These are phyloP conservation scores for Tuber calosporum DNA, from an alignment of 495 filamentous ascomycete species.

Conservation along the genomic window DNA sequence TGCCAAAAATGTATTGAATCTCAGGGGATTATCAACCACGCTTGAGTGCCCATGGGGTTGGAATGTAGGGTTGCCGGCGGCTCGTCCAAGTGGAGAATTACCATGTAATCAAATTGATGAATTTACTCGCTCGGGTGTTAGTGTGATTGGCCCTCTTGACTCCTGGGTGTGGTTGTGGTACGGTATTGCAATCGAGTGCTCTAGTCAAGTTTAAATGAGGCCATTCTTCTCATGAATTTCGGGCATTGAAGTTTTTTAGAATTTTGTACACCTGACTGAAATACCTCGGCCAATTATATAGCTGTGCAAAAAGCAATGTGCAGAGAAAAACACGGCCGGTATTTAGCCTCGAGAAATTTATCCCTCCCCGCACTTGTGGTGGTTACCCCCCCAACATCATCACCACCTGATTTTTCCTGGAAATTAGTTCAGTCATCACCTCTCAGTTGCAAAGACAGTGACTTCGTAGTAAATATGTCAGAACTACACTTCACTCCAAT, in stretches of 20 bases:
- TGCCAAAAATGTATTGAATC: background rate
- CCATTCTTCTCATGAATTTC: no score
- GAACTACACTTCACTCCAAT: slow-evolving; percentile 24
- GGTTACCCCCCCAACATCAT: background rate
- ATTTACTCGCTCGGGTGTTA: background rate
- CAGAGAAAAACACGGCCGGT: background rate
- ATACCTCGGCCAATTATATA: background rate
- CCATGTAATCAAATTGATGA: no score
- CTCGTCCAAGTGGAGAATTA: background rate
- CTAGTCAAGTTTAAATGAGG: no score
- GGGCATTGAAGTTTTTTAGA: no score
- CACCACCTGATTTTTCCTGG: background rate
- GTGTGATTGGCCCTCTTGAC: background rate
- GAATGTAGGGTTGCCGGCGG: background rate
- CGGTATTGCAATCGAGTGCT: no score
- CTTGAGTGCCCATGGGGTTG: background rate
- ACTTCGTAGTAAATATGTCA: slow-evolving; percentile 7
- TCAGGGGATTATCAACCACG: background rate
- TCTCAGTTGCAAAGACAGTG: background rate
- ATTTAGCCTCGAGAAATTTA: background rate
- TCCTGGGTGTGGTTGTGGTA: background rate
- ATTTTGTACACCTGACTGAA: no score
- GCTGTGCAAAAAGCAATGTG: background rate
- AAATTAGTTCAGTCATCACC: background rate
- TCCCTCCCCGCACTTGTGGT: background rate